Evolutionary conservation across 1,284 basidiomycete genomes (phyloP).

Genomic region (Cutaneotrichosporon cyanovorans): DNA sequence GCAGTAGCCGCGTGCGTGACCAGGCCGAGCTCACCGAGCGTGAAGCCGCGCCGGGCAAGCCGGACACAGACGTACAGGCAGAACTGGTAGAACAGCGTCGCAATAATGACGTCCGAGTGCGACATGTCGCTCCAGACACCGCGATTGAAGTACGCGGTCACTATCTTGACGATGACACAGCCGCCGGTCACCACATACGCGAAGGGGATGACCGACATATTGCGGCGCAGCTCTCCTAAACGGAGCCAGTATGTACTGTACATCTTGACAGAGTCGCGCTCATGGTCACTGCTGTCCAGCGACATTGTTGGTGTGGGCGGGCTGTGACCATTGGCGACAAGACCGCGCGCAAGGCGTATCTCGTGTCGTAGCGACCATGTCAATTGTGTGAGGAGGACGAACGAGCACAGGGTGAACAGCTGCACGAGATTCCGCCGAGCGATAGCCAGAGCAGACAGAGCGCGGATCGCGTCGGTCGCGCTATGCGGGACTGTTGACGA

Average conservation of each 20-base stretch:
- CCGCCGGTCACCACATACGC: constrained; percentile 40
- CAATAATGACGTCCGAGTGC: constrained; percentile 66
- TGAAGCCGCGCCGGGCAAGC: constrained; percentile 85
- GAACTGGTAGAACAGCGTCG: constrained; percentile 81
- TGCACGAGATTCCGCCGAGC: constrained; percentile 69
- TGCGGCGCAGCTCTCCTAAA: constrained; percentile 41
- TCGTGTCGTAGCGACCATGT: constrained; percentile 66
- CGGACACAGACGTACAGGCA: constrained; percentile 82
- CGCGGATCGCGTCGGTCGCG: constrained; percentile 45
- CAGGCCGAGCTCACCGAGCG: constrained; percentile 83
- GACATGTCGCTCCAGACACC: constrained; percentile 56
- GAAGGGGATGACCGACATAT: constrained; percentile 39
- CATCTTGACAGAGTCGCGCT: neutral
- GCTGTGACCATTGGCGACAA: neutral
- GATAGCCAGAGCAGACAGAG: constrained; percentile 58
- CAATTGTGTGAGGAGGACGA: constrained; percentile 68
- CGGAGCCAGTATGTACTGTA: constrained; percentile 36
- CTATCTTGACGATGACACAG: constrained; percentile 40
- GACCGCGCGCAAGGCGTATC: constrained; percentile 21
- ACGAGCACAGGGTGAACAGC: constrained; percentile 68
- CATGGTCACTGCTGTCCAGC: neutral
- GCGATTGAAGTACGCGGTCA: constrained; percentile 33
- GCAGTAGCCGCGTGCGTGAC: constrained; percentile 82
- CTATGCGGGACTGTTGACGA: constrained; percentile 25
- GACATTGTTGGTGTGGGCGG: neutral